phyloP scores from a whole-genome alignment of 371 early-diverging fungal genomes.

The Actinomortierella wolfii region DNA sequence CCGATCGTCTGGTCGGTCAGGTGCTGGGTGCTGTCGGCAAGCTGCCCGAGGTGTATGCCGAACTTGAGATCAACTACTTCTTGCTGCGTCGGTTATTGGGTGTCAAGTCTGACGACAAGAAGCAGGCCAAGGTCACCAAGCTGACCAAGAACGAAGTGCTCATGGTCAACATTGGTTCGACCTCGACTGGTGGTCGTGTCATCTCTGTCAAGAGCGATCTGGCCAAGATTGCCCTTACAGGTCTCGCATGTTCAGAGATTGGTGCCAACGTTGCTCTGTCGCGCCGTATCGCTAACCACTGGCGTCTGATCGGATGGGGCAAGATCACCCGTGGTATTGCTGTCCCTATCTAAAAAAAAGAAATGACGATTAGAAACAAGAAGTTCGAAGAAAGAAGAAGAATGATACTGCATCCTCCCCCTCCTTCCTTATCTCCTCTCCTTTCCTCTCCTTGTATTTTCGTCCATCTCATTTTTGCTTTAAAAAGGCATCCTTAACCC shows the following conservation, averaged over 20 bases:
- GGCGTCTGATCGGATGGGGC: constrained; percentile 99
- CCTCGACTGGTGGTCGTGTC: constrained; percentile 98
- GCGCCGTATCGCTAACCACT: constrained; percentile 98
- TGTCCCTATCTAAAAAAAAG: constrained; percentile 52
- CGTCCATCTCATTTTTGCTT: no score
- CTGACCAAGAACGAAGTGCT: constrained; percentile 95
- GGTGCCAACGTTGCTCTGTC: constrained; percentile 99
- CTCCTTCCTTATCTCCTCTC: no score
- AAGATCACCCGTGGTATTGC: constrained; percentile 89
- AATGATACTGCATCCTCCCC: no score
- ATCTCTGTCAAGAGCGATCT: constrained; percentile 91
- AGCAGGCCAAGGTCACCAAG: constrained; percentile 94
- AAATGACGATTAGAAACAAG: no score
- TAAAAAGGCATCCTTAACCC: no score
- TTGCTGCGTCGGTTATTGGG: constrained; percentile 97
- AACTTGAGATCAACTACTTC: constrained; percentile 96
- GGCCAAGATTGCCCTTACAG: constrained; percentile 93
- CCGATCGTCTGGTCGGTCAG: constrained; percentile 99
- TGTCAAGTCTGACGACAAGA: constrained; percentile 96
- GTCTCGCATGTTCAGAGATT: constrained; percentile 97
- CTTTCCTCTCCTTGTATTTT: no score
- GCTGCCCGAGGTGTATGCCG: constrained; percentile 96
- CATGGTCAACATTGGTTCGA: constrained; percentile 99
- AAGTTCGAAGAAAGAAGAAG: background rate
- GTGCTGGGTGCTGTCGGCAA: constrained; percentile 97